Evolutionary conservation across 2,329 filamentous ascomycete species (phyloP).

Genomic region (Penicillium thymicola): DNA sequence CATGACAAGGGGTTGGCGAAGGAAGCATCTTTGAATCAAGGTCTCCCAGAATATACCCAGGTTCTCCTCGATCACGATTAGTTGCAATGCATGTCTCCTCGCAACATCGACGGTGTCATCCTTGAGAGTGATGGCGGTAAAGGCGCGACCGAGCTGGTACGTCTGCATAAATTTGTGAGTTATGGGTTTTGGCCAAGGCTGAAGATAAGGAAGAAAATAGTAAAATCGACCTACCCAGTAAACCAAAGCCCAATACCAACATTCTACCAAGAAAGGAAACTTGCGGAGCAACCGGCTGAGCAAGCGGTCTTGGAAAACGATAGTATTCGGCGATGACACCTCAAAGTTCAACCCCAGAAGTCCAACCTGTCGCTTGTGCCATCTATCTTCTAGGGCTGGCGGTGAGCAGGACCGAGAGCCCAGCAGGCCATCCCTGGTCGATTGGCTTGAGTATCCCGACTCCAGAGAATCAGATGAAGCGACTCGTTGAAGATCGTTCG

Average conservation of each 20-base stretch:
- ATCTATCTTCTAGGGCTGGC: conserved; percentile 43
- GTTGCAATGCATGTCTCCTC: conserved; percentile 63
- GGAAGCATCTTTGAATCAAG: conserved; percentile 57
- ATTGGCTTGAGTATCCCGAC: conserved; percentile 40
- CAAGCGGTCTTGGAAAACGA: conserved; percentile 56
- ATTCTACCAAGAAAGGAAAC: conserved; percentile 70
- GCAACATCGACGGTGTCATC: conserved; percentile 67
- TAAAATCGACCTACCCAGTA: conserved; percentile 64
- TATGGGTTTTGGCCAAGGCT: neutral
- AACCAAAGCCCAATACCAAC: conserved; percentile 73
- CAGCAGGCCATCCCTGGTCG: conserved; percentile 37
- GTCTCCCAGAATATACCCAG: conserved; percentile 65
- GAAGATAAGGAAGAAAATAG: neutral
- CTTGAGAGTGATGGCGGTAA: conserved; percentile 66
- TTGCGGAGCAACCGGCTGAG: conserved; percentile 63
- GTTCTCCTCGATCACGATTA: conserved; percentile 64
- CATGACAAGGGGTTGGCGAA: conserved; percentile 56
- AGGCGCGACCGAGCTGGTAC: conserved; percentile 70
- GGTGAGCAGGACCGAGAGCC: conserved; percentile 33
- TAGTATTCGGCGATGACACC: conserved; percentile 60
- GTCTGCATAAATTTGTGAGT: conserved; percentile 48
- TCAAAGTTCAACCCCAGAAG: conserved; percentile 47
- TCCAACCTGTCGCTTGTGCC: conserved; percentile 50
- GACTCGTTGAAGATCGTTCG: conserved; percentile 18
- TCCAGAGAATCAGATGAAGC: conserved; percentile 40